A percentile compares a stretch with the other conserved stretches of the same genome.
Conservation (phyloP, 441 rosid genomes). For the Omphalea diandra region DNA sequence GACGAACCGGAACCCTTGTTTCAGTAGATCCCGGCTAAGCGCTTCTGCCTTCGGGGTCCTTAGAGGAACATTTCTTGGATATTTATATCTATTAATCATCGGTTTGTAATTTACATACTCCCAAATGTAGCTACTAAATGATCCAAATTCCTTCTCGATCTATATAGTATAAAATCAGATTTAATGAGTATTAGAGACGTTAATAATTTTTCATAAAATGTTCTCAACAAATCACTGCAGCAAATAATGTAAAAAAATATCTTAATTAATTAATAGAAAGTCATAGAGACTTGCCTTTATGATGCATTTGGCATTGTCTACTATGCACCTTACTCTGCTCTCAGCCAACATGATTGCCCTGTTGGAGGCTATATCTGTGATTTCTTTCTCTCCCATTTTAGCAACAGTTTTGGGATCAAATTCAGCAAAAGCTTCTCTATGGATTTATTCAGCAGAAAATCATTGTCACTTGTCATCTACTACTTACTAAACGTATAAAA, state of each 20-base stretch:
- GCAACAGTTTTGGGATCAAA: constrained; percentile 77
- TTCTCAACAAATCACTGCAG: no score
- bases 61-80: constrained; percentile 75
- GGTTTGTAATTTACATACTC: constrained; percentile 80
- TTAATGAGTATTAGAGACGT: no score
- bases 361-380: constrained; percentile 62
- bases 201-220: no score
- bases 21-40: constrained; percentile 72
- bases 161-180: no score
- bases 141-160: constrained; percentile 74
- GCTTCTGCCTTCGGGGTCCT: constrained; percentile 77
- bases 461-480: no score
- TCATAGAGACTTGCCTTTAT: constrained; percentile 70
- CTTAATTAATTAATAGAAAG: no score
- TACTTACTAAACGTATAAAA: no score
- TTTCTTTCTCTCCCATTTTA: constrained; percentile 80
- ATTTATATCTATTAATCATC: constrained; percentile 55
- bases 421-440: constrained; percentile 71
- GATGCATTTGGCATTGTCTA: constrained; percentile 87
- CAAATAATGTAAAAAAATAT: no score
- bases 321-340: constrained; percentile 76
- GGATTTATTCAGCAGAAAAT: neutral
- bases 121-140: constrained; percentile 85
- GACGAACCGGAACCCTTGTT: constrained; percentile 73
- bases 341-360: constrained; percentile 73